Evolutionary conservation across 345 rosid species (phyloP).

Genomic region (Ricinus communis): DNA sequence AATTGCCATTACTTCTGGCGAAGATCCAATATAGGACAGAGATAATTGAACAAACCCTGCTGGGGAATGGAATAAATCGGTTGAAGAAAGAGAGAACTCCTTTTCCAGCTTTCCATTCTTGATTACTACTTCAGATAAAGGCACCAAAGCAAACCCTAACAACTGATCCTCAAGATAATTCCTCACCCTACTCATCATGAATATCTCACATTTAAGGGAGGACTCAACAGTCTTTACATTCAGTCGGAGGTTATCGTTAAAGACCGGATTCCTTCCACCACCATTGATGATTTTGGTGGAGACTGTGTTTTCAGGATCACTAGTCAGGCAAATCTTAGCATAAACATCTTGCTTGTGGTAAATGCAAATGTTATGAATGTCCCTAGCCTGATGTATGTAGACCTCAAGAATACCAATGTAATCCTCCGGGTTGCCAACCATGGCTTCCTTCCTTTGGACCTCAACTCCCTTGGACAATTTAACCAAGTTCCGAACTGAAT

Average conservation of each 20-base stretch:
- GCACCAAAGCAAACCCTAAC: constrained; percentile 87
- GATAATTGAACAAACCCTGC: constrained; percentile 92
- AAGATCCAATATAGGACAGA: constrained; percentile 70
- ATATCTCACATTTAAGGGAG: constrained; percentile 90
- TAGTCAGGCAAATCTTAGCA: constrained; percentile 89
- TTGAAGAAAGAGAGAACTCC: constrained; percentile 93
- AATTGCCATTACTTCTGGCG: constrained; percentile 87
- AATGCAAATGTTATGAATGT: constrained; percentile 97
- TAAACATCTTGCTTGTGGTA: constrained; percentile 99
- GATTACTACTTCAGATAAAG: constrained; percentile 77
- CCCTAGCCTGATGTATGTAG: constrained; percentile 87
- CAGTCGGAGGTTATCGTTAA: constrained; percentile 67
- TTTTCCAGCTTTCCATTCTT: constrained; percentile 77
- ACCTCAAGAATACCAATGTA: constrained; percentile 71
- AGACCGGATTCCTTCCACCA: constrained; percentile 97
- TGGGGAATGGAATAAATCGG: constrained; percentile 93
- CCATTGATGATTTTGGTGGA: constrained; percentile 95
- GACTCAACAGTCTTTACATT: constrained; percentile 64
- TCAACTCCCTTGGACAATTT: constrained; percentile 40
- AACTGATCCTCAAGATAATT: constrained; percentile 97
- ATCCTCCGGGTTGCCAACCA: constrained; percentile 35
- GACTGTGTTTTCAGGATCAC: constrained; percentile 71
- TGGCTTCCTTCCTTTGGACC: constrained; percentile 37
- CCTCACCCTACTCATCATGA: constrained; percentile 98
- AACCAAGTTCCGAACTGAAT: constrained; percentile 39